Evolutionary conservation across 345 rosid species (phyloP), one percentile per base, ranked within the genome.

Genomic region (Anacardium occidentale): DNA sequence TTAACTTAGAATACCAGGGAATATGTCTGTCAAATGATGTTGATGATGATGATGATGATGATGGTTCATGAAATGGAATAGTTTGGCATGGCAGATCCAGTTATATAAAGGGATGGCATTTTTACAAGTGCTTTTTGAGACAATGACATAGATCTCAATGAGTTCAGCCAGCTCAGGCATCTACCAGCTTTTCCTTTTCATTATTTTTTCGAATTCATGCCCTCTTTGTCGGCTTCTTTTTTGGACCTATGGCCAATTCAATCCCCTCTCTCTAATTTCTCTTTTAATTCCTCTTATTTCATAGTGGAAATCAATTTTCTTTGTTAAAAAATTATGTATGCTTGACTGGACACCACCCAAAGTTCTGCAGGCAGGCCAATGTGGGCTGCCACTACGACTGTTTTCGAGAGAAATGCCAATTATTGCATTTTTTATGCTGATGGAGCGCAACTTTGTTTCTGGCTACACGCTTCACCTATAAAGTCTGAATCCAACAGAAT

Each of bases 181-280:
- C 79, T 56, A 10, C 66, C 74, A 56, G 70, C 76, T 74, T 69
- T 82, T 67, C 51, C 25, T 69, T 58, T 11, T 2, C 42, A 24
- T 18, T 69, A 14, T 24, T 51, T 53, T 40, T 6, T 37, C 6
- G 73, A 70, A 58, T 70, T 44, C 55, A 24, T 24, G 65, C 56
- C 24, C 56, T 57, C 64, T 56, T 25, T 58, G 64, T 70, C 55
- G 73, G 56, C 26, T 70, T 45, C 64, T 56, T 55, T 40, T 34
- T 14, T 40, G 55, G 53, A 69, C 40, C 18, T 25, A 44, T 44
- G 56, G 58, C 64, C 73, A 57, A 24, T 44, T 45, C 62, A 15
- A 13, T 68, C n/a, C 34, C 25, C 44, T 20, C 7, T 8, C 37
- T 22, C 62, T 8, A 18, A 22, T 12, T 9, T 24, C 26, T 2